A percentile compares a stretch with the other conserved stretches of the same genome.
phyloP scores from a whole-genome alignment of 768 basidiomycete genomes.

The Porpolomopsis calyptriformis region DNA sequence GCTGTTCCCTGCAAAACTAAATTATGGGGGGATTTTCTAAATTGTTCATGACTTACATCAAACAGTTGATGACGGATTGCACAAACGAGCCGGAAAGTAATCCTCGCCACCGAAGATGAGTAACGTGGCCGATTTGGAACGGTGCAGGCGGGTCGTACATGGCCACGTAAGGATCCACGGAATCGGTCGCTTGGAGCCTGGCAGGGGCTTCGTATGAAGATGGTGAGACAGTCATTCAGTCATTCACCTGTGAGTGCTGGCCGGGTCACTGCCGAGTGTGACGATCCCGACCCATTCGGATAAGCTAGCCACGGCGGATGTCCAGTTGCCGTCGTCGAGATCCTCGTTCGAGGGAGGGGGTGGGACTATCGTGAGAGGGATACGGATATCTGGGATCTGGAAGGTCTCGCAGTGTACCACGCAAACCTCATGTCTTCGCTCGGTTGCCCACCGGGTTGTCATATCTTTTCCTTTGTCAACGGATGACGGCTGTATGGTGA shows the following conservation, averaged over 20 bases:
- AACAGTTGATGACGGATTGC: constrained; percentile 34
- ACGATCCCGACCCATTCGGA: constrained; percentile 75
- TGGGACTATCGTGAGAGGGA: constrained; percentile 29
- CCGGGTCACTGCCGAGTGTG: too few relatives aligned
- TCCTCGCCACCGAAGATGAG: constrained; percentile 52
- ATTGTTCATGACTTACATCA: too few relatives aligned
- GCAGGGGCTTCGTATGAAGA: constrained; percentile 1
- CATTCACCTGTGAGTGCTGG: too few relatives aligned
- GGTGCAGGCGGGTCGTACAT: constrained; percentile 49
- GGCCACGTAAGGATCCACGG: constrained; percentile 59
- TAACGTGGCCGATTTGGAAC: constrained; percentile 33
- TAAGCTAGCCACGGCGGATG: constrained; percentile 31
- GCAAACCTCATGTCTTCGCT: constrained; percentile 9
- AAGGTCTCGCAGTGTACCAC: constrained; percentile 18
- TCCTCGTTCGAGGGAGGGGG: constrained; percentile 18
- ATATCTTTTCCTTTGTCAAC: constrained; percentile 5
- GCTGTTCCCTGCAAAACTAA: too few relatives aligned
- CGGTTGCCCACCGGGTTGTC: constrained; percentile 14
- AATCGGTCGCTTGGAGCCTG: constrained; percentile 52
- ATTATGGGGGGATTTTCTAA: too few relatives aligned
- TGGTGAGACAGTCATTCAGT: too few relatives aligned
- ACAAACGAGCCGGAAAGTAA: constrained; percentile 44
- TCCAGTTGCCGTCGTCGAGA: constrained; percentile 41
- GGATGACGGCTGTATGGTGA: background rate
- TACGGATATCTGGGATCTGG: constrained; percentile 25